Evolutionary conservation across 2,329 filamentous ascomycete species (phyloP).

Genomic region (Hymenoscyphus linearis): DNA sequence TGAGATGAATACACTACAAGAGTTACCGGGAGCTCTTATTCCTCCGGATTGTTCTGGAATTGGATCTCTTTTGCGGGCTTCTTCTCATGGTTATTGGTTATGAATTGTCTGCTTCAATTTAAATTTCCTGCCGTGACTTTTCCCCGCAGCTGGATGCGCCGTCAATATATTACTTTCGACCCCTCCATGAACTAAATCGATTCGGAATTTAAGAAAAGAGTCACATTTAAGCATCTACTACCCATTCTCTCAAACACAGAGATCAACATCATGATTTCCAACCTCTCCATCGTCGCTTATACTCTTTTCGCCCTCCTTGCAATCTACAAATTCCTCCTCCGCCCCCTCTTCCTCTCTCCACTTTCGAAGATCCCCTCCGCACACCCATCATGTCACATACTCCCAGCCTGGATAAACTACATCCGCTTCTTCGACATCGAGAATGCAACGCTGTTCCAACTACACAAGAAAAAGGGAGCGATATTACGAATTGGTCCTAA

Average conservation of each 20-base stretch:
- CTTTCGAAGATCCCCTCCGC: constrained; percentile 61
- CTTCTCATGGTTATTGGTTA: too few species aligned
- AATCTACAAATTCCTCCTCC: constrained; percentile 1
- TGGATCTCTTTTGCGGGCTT: too few species aligned
- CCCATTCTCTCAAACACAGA: background rate
- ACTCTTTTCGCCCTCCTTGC: background rate
- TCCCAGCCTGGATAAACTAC: constrained; percentile 62
- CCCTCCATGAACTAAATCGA: too few species aligned
- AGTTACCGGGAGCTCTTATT: too few species aligned
- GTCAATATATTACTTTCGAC: too few species aligned
- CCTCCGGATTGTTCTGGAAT: too few species aligned
- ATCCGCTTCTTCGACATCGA: constrained; percentile 54
- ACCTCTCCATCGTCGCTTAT: background rate
- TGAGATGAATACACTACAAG: too few species aligned
- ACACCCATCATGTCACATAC: constrained; percentile 60
- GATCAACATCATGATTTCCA: background rate
- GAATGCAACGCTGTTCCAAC: constrained; percentile 56
- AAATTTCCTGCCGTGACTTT: too few species aligned
- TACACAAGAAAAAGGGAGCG: constrained; percentile 34
- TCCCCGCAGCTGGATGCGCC: too few species aligned
- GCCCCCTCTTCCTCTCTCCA: constrained; percentile 45
- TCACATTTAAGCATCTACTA: too few species aligned
- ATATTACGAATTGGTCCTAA: constrained; percentile 32
- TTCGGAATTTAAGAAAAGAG: background rate
- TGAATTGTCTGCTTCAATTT: too few species aligned